Evolutionary conservation across 257 asterid genomes (phyloP).

Genomic region (Cruciata laevipes): DNA sequence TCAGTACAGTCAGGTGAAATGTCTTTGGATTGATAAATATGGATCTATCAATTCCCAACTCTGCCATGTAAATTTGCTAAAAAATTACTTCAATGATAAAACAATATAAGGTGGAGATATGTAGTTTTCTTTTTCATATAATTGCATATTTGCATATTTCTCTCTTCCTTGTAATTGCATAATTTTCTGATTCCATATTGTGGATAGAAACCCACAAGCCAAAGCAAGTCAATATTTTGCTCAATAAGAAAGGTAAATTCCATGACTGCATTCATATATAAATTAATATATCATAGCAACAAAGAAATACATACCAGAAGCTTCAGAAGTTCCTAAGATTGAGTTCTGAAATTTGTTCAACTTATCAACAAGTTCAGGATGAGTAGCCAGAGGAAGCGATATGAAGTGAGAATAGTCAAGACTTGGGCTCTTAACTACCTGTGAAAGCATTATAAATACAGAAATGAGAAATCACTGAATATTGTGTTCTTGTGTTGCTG

Average conservation of each 20-base stretch:
- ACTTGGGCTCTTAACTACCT: slow-evolving; percentile 67
- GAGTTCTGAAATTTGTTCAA: slow-evolving; percentile 64
- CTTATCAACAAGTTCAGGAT: slow-evolving; percentile 73
- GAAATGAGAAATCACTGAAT: not conserved
- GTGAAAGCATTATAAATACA: slow-evolving; percentile 19
- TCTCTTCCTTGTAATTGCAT: no score
- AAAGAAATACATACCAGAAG: slow-evolving; percentile 31
- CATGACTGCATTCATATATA: not conserved
- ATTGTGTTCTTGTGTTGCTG: not conserved
- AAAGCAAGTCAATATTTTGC: not conserved
- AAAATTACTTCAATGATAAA: slow-evolving; percentile 10
- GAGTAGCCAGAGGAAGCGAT: slow-evolving; percentile 89
- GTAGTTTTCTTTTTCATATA: no score
- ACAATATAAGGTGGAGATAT: slow-evolving; percentile 1
- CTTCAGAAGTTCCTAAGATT: slow-evolving; percentile 51
- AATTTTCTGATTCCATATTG: not conserved
- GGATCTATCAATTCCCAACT: slow-evolving; percentile 68
- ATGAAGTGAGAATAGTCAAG: slow-evolving; percentile 92
- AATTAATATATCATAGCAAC: not conserved
- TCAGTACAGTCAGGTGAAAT: slow-evolving; percentile 89
- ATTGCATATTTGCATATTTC: no score
- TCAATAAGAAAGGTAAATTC: no score
- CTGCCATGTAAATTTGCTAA: slow-evolving; percentile 30
- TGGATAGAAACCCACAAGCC: not conserved
- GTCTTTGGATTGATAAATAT: slow-evolving; percentile 82